These are phyloP conservation scores for Stemphylium beticola DNA, from an alignment of 2,329 filamentous ascomycete species.

Conservation along the genomic window DNA sequence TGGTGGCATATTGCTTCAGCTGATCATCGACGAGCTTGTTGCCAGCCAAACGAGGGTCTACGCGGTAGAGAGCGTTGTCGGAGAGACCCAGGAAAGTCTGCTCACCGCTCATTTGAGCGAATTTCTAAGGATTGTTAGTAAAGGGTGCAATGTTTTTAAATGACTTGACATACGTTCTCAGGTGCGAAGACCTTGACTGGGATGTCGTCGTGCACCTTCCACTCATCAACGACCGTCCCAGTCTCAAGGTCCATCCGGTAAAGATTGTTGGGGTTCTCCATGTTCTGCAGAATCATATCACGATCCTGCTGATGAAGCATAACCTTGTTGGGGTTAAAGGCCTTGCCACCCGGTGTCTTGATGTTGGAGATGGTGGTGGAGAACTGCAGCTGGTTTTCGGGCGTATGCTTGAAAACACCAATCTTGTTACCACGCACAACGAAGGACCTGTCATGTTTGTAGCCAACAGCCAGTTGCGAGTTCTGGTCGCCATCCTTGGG, in stretches of 20 bases:
- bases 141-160: not conserved
- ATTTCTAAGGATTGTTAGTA: constrained; percentile 68
- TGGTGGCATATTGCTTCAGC: constrained; percentile 93
- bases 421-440: constrained; percentile 98
- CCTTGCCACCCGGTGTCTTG: constrained; percentile 77
- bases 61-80: constrained; percentile 87
- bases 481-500: constrained; percentile 84
- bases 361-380: constrained; percentile 97
- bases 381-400: constrained; percentile 91
- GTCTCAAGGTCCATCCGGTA: constrained; percentile 98
- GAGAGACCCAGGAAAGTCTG: constrained; percentile 95
- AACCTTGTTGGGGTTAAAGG: constrained; percentile 94
- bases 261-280: constrained; percentile 81
- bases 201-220: constrained; percentile 97
- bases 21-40: constrained; percentile 92
- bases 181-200: constrained; percentile 90
- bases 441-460: constrained; percentile 96
- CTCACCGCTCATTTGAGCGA: constrained; percentile 93
- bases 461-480: constrained; percentile 92
- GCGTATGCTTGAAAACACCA: constrained; percentile 96
- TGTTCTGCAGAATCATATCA: constrained; percentile 88
- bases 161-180: constrained; percentile 67
- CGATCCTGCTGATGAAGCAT: constrained; percentile 93
- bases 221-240: constrained; percentile 97
- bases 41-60: constrained; percentile 88